Percentiles rank a stretch among this genome's conserved stretches.
phyloP scores from a whole-genome alignment of 306 rosid genomes.

The Cicer judaicum region DNA sequence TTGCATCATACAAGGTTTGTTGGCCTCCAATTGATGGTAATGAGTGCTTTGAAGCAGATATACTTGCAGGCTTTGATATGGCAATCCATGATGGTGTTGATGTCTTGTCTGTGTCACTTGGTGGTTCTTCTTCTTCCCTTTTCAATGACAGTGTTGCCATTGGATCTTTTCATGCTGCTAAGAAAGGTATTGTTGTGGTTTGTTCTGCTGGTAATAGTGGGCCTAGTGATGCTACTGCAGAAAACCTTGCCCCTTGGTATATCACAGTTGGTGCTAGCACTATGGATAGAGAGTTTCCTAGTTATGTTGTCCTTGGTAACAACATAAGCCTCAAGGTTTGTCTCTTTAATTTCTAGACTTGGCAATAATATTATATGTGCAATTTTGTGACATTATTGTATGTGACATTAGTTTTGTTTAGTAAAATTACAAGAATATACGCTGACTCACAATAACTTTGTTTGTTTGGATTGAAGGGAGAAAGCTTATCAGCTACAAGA shows the following conservation, averaged over 20 bases:
- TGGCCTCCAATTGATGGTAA: conserved; percentile 68
- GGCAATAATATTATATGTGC: background rate
- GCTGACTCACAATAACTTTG: background rate
- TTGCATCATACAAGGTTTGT: conserved; percentile 90
- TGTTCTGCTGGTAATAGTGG: conserved; percentile 93
- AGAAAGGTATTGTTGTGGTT: conserved; percentile 74
- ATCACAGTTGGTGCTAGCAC: conserved; percentile 92
- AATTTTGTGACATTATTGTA: background rate
- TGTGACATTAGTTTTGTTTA: background rate
- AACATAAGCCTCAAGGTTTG: conserved; percentile 57
- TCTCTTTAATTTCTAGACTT: background rate
- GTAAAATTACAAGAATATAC: conserved; percentile 8
- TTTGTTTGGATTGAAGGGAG: conserved; percentile 60
- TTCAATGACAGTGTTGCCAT: conserved; percentile 76
- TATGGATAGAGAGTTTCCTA: conserved; percentile 79
- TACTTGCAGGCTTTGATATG: conserved; percentile 72
- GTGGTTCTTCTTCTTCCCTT: conserved; percentile 55
- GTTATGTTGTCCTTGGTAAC: conserved; percentile 64
- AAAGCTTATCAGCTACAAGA: conserved; percentile 66
- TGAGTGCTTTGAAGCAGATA: conserved; percentile 86
- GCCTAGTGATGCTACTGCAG: conserved; percentile 60
- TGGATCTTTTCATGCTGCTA: conserved; percentile 85
- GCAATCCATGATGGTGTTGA: conserved; percentile 87
- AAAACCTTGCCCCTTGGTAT: conserved; percentile 75
- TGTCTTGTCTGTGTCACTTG: conserved; percentile 78